Evolutionary conservation across 1,139 yeast species (phyloP), one percentile per base, ranked within the genome.

Genomic region (Lodderomyces elongisporus): DNA sequence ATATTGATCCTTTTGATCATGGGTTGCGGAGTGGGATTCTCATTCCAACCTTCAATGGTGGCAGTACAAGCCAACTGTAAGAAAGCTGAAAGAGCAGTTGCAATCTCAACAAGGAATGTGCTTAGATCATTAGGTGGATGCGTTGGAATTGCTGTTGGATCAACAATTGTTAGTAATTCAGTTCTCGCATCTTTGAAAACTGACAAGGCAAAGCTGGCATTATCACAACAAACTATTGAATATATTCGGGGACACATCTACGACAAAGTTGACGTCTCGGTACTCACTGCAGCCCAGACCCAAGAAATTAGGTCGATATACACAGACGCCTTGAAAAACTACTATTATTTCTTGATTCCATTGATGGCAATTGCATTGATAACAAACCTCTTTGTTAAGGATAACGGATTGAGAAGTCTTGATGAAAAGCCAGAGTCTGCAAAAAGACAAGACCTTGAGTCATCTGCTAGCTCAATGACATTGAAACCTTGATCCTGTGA

Each of bases 41-140:
- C 55, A 3, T 56, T 56, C 44, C 60, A 56, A 33, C 62, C 61
- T 5, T 66, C 77, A 0, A 60, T 75, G 60, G 68, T 74, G 6
- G 79, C 79, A 1, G 67, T 66, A 2, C 77, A 72, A 48, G 77
- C 80, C 1, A 74, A 73, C 35, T 63, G 76, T 6, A 56, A 49
- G 25, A 64, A 63, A 32, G 58, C 70, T 1, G 79, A 75, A 40
- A 52, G 81, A 30, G 79, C 81, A 0, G 77, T 74, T 9, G 74
- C 74, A 7, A 74, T 74, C 7, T 64, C 78, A 3, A 62, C 76
- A 1, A 58, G 81, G 48, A 74, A 74, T 42, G 70, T 74, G 8
- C 43, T 72, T 31, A 51, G 81, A 38, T 66, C 74, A 1, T 62
- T 75, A 33, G 81, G 82, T 25, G 79, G 78, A 17, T 69, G 80